These are phyloP conservation scores for Tubosaeta brunneosetosa DNA, from an alignment of 768 basidiomycete genomes.

Conservation along the genomic window DNA sequence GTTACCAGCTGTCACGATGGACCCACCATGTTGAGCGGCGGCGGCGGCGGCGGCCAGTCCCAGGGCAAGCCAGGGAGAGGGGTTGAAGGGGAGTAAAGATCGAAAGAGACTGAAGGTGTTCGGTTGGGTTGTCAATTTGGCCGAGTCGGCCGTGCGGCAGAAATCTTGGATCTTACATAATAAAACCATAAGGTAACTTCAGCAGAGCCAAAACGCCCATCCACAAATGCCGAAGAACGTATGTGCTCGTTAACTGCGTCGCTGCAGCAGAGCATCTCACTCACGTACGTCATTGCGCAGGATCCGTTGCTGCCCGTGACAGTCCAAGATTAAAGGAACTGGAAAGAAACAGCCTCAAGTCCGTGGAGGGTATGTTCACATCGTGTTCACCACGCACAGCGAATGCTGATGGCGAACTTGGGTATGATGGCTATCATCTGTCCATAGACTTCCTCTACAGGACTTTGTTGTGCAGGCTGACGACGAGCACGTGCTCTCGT, in stretches of 20 bases:
- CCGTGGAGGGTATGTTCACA: conserved; percentile 66
- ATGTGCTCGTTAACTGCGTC: conserved; percentile 19
- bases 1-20: conserved; percentile 21
- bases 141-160: not conserved
- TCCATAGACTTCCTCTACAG: conserved; percentile 74
- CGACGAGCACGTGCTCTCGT: conserved; percentile 81
- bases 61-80: conserved; percentile 40
- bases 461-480: conserved; percentile 83
- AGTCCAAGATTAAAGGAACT: conserved; percentile 97
- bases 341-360: conserved; percentile 87
- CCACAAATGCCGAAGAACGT: conserved; percentile 97
- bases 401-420: conserved; percentile 3
- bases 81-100: conserved; percentile 6
- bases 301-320: conserved; percentile 94
- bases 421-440: conserved; percentile 1
- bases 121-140: not conserved
- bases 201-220: conserved; percentile 57
- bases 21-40: conserved; percentile 23
- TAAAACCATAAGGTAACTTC: too few species aligned
- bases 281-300: conserved; percentile 37
- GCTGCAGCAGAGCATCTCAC: not conserved
- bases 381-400: conserved; percentile 6
- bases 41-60: conserved; percentile 36
- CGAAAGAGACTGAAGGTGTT: conserved; percentile 12
- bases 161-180: too few species aligned